Conservation (phyloP, 768 basidiomycete genomes). For the Tricholoma furcatifolium region DNA sequence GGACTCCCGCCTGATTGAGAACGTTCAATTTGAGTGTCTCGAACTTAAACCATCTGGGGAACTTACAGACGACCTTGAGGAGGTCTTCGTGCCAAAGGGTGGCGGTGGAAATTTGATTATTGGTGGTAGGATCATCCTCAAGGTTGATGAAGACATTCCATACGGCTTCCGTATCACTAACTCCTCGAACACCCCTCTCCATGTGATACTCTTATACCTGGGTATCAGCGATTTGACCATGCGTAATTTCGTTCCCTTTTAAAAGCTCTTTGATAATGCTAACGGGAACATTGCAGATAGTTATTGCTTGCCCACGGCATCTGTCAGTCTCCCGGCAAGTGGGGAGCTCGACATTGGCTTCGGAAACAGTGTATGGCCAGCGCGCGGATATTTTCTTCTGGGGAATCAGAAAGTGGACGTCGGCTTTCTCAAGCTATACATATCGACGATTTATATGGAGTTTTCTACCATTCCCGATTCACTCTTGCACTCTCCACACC, state of each 20-base stretch:
- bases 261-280: not conserved
- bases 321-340: not conserved
- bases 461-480: not conserved
- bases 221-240: slow-evolving; percentile 3
- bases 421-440: not conserved
- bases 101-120: not conserved
- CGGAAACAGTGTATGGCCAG: not conserved
- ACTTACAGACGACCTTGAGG: not conserved
- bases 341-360: not conserved
- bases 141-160: not conserved
- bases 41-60: not conserved
- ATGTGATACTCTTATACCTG: not conserved
- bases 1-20: not conserved
- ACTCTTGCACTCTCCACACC: not conserved
- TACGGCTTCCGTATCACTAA: not conserved
- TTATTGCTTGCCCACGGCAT: not conserved
- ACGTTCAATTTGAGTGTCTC: not conserved
- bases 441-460: not conserved
- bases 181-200: not conserved
- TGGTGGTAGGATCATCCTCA: not conserved
- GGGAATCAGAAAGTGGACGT: not conserved
- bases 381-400: not conserved
- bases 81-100: not conserved
- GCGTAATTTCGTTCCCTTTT: not conserved
- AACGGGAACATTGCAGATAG: not conserved